phyloP scores from a whole-genome alignment of 2,329 filamentous ascomycete genomes.

The Sarocladium strictum region DNA sequence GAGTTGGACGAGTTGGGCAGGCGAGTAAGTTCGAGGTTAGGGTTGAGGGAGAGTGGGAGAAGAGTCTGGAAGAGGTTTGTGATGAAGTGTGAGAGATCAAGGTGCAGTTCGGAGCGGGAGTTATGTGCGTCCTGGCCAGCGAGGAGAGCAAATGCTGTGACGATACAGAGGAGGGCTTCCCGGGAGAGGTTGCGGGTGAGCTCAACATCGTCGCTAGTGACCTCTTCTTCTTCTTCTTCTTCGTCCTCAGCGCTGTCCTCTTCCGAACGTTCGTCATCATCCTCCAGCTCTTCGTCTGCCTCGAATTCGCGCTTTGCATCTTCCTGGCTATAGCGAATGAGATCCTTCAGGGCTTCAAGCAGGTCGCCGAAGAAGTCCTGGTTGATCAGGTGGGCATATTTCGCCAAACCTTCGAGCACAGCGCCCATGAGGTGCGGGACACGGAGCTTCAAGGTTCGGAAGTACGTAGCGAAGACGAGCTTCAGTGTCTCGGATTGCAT shows the following conservation, averaged over 20 bases:
- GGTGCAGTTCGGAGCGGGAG: slow-evolving; percentile 71
- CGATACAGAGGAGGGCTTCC: slow-evolving; percentile 87
- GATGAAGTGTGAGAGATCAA: slow-evolving; percentile 94
- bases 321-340: slow-evolving; percentile 70
- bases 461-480: slow-evolving; percentile 91
- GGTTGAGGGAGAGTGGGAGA: slow-evolving; percentile 69
- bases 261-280: slow-evolving; percentile 34
- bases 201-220: slow-evolving; percentile 23
- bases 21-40: slow-evolving; percentile 75
- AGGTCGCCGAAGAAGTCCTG: slow-evolving; percentile 98
- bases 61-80: slow-evolving; percentile 87
- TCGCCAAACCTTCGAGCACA: slow-evolving; percentile 86
- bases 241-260: slow-evolving; percentile 29
- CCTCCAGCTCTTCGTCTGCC: slow-evolving; percentile 34
- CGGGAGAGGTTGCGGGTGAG: slow-evolving; percentile 70
- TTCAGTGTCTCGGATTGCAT: slow-evolving; percentile 96
- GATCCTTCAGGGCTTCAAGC: slow-evolving; percentile 86
- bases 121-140: slow-evolving; percentile 90
- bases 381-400: slow-evolving; percentile 95
- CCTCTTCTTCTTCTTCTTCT: slow-evolving; percentile 34
- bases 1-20: slow-evolving; percentile 29
- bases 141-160: slow-evolving; percentile 93
- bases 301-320: slow-evolving; percentile 41
- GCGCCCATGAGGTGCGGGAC: slow-evolving; percentile 88
- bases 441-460: slow-evolving; percentile 83